These are phyloP conservation scores for Solanum sparsipilum DNA, from an alignment of 257 asterid genomes.

Conservation along the genomic window DNA sequence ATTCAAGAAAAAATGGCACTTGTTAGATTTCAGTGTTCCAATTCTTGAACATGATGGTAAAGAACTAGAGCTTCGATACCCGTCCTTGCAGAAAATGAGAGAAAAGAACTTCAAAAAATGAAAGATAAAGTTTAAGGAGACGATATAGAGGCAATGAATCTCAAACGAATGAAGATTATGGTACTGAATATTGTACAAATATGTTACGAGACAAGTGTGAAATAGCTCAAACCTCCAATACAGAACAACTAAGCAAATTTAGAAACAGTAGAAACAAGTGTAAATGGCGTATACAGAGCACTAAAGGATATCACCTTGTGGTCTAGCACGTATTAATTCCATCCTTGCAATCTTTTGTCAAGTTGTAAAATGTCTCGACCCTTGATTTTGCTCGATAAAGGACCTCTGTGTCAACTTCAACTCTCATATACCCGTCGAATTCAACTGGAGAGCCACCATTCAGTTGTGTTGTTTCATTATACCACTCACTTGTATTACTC, in stretches of 20 bases:
- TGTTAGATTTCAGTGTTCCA: background rate
- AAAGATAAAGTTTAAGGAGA: background rate
- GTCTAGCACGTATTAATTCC: constrained; percentile 74
- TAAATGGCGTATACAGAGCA: background rate
- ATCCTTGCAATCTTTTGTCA: constrained; percentile 88
- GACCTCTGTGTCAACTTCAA: constrained; percentile 92
- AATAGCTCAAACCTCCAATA: background rate
- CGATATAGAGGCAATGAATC: background rate
- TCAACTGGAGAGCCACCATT: constrained; percentile 69
- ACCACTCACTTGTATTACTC: constrained; percentile 91
- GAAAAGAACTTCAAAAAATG: background rate
- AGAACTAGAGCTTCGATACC: background rate
- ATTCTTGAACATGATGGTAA: background rate
- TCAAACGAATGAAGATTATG: background rate
- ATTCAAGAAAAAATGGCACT: background rate
- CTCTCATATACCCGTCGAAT: constrained; percentile 92
- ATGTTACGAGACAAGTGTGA: background rate
- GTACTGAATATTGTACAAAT: background rate
- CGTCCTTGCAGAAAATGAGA: background rate
- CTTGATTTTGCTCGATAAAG: constrained; percentile 68
- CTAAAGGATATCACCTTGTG: background rate
- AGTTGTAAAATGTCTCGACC: constrained; percentile 82
- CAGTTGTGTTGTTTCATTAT: constrained; percentile 56
- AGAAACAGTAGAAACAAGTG: background rate
- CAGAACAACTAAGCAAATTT: background rate